These are phyloP conservation scores for Gleditsia sinensis DNA, from an alignment of 306 rosid species.

Conservation along the genomic window DNA sequence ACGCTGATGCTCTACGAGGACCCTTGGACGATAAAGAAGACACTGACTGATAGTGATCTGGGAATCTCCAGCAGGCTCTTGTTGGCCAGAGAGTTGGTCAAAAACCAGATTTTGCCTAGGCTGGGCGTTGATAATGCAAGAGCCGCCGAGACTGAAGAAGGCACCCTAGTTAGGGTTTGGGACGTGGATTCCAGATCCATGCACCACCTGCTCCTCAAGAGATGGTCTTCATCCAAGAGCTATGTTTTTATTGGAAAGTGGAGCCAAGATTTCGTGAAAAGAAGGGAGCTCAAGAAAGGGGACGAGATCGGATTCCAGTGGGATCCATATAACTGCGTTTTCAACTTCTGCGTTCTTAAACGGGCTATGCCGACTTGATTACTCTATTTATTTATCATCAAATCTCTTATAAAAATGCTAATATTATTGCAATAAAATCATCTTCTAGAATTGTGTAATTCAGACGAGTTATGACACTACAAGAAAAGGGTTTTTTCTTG, in stretches of 20 bases:
- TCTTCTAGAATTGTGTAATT: too few relatives aligned
- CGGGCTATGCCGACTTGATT: too few relatives aligned
- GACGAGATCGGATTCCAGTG: conserved; percentile 30
- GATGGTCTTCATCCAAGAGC: conserved; percentile 3
- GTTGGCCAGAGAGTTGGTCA: background rate
- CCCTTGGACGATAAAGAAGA: conserved; percentile 23
- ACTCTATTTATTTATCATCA: too few relatives aligned
- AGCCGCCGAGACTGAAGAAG: background rate
- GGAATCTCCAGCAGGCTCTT: conserved; percentile 19
- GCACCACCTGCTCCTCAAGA: conserved; percentile 13
- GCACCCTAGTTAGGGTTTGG: background rate
- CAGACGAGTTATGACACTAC: too few relatives aligned
- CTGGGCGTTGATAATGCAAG: background rate
- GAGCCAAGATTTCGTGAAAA: conserved; percentile 14
- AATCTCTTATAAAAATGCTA: too few relatives aligned
- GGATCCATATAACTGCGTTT: background rate
- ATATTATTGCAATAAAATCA: background rate
- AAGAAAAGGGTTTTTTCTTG: too few relatives aligned
- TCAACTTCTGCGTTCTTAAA: conserved; percentile 20
- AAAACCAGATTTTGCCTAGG: background rate
- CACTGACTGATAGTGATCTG: conserved; percentile 7
- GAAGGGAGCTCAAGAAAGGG: conserved; percentile 18
- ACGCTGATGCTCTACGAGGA: conserved; percentile 10
- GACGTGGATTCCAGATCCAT: background rate
- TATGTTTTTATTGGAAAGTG: conserved; percentile 17